Evolutionary conservation across 2,329 filamentous ascomycete species (phyloP), one percentile per base, ranked within the genome.

Genomic region (Neopestalotiopsis sp.): DNA sequence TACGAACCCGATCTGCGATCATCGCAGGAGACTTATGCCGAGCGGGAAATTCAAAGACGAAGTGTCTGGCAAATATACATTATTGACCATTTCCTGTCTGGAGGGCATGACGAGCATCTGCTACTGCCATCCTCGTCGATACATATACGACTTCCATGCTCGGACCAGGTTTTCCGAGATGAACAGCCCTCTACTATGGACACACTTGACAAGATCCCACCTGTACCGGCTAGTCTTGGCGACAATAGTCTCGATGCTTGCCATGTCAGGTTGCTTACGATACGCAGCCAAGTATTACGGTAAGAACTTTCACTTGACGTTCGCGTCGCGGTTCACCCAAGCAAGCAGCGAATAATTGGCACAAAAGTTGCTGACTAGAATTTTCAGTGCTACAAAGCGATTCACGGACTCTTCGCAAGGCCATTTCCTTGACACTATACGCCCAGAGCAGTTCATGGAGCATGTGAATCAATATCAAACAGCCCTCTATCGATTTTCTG

Each of bases 61-160:
- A 62, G 62, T n/a, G 69, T 70, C 9, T 70, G 69, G 69, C 66
- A 68, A 20, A 68, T 68, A 45, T 70, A 66, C 34, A 58, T 68
- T 42, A 70, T 70, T 58, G 69, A 70, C 42, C 69, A 66, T 34
- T 70, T 67, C 32, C 61, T 70, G 3, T 68, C 69, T 3, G 69
- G 69, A 7, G 69, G 69, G 2, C 67, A 68, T 34, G 66, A 70
- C 20, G 69, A 70, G 20, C 69, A 70, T 34, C 58, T 70, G 20
- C 58, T 70, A 4, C 49, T 70, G 2, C 69, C 69, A 17, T 70
- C 69, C 13, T 63, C 32, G n/a, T 59, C 69, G n/a, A 68, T 70
- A 65, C 69, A 68, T 32, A 61, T 70, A 13, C 65, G 65, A 20
- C 30, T 70, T 7, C 69, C 69, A 10, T 68, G 66, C 30, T 61